Conservation (phyloP, 2,329 filamentous ascomycete genomes). For the Fusarium luffae region DNA sequence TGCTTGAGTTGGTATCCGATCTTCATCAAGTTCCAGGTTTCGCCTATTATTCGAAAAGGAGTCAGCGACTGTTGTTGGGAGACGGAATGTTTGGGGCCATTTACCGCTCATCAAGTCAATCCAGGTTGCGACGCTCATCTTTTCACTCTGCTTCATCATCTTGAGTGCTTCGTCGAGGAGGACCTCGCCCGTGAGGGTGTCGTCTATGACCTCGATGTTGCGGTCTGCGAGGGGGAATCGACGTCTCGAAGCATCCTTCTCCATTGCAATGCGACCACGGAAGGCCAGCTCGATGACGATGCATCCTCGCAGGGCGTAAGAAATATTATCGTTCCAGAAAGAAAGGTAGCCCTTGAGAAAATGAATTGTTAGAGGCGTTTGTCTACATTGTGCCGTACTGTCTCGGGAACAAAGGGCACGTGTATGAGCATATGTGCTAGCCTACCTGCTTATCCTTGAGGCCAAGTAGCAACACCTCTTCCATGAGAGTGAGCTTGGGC, state of each 20-base stretch:
- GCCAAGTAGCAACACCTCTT: constrained; percentile 94
- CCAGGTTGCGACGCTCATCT: constrained; percentile 99
- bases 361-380: constrained; percentile 12
- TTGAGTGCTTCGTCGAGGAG: constrained; percentile 97
- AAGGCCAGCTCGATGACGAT: constrained; percentile 98
- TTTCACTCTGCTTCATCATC: constrained; percentile 99
- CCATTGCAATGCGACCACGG: constrained; percentile 96
- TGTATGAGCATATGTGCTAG: constrained; percentile 24
- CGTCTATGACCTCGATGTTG: constrained; percentile 96
- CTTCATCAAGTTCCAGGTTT: constrained; percentile 99
- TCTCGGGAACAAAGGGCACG: constrained; percentile 19
- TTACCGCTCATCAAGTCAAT: constrained; percentile 98
- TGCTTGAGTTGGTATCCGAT: constrained; percentile 99
- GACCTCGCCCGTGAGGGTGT: constrained; percentile 95
- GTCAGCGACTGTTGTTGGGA: constrained; percentile 29
- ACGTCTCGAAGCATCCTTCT: constrained; percentile 91
- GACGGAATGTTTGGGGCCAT: constrained; percentile 31
- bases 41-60: constrained; percentile 67
- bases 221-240: constrained; percentile 93
- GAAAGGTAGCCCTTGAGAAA: constrained; percentile 86
- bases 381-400: not conserved
- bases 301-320: constrained; percentile 95
- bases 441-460: constrained; percentile 97
- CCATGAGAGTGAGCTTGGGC: constrained; percentile 98
- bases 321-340: constrained; percentile 99